phyloP scores from a whole-genome alignment of 1,284 basidiomycete species.

The Leccinum pachyderme region DNA sequence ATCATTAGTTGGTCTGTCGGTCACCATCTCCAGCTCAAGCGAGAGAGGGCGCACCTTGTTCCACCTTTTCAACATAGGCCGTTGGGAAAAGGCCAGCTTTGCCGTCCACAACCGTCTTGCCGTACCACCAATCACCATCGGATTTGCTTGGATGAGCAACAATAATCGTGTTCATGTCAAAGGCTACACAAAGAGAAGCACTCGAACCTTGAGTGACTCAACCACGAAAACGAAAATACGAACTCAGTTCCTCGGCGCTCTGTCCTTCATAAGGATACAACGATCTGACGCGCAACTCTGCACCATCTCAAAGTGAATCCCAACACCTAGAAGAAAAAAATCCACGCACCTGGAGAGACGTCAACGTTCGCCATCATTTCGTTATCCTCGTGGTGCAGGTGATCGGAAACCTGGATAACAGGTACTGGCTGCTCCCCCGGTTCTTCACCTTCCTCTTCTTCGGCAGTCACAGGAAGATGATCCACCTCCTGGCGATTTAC shows the following conservation, averaged over 20 bases:
- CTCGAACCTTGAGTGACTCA: slow-evolving; percentile 8
- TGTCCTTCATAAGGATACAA: slow-evolving; percentile 84
- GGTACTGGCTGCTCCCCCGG: slow-evolving; percentile 40
- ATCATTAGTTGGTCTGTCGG: background rate
- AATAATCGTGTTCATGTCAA: slow-evolving; percentile 81
- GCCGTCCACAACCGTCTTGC: slow-evolving; percentile 64
- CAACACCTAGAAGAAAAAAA: background rate
- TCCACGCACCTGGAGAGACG: slow-evolving; percentile 51
- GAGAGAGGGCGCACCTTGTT: slow-evolving; percentile 52
- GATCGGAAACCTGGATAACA: slow-evolving; percentile 56
- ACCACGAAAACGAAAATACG: slow-evolving; percentile 26
- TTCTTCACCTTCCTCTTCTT: slow-evolving; percentile 56
- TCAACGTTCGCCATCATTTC: slow-evolving; percentile 82
- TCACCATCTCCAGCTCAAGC: slow-evolving; percentile 6
- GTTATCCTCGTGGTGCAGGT: slow-evolving; percentile 32
- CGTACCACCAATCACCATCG: slow-evolving; percentile 93
- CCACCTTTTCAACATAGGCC: slow-evolving; percentile 78
- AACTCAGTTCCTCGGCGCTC: slow-evolving; percentile 83
- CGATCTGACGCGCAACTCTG: slow-evolving; percentile 74
- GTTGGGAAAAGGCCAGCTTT: slow-evolving; percentile 89
- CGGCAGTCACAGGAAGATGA: slow-evolving; percentile 51
- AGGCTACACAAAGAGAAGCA: slow-evolving; percentile 47
- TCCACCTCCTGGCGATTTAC: slow-evolving; percentile 38
- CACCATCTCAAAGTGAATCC: background rate
- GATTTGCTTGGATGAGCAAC: slow-evolving; percentile 83